Base-by-base conservation (phyloP, 441 rosid genomes). In the Gossypium gossypioides region DNA sequence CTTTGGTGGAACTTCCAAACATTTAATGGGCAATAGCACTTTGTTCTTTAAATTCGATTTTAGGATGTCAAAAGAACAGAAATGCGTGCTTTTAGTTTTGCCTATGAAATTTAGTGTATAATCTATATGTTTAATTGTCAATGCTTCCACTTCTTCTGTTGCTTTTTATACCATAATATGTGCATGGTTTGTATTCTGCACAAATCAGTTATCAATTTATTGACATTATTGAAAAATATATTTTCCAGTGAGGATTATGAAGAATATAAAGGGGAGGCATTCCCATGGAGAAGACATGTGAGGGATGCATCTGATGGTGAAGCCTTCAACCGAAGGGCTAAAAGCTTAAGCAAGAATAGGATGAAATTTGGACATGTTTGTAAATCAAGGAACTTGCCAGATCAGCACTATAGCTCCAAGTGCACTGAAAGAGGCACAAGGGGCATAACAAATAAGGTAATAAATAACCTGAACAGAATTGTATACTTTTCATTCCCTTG, bases 261-360 rank as follows among this genome's bases (percentile, higher is more conserved):
- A 61, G 88, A 84, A 58, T 84, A 70, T 69, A 61, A 79, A 22
- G 71, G 76, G 58, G 93, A 87, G 61, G 83, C 87, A 10, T 90
- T 83, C 77, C 97, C 97, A 12, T 89, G 97, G 96, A 85, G 72
- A 75, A 89, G 84, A 71, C 91, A 88, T 55, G 77, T 87, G 52
- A 85, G 85, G 46, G 83, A 80, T 61, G 40, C 68, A 59, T 80
- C 85, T 69, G 84, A 84, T 50, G 82, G 81, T 37, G 86, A 83
- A 40, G 71, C 77, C 78, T 68, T 79, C 44, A 77, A 72, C 60
- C 75, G 77, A 72, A 88, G 85, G 83, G 75, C 80, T 63, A 67
- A 77, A 63, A 80, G 75, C 78, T 64, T 77, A 32, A 82, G 85
- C 72, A 86, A 85, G 80, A 84, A 75, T 60, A 77, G 72, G 3